Base-by-base conservation (phyloP, 139 green algal genomes). In the Limnomonas spitsbergensis region DNA sequence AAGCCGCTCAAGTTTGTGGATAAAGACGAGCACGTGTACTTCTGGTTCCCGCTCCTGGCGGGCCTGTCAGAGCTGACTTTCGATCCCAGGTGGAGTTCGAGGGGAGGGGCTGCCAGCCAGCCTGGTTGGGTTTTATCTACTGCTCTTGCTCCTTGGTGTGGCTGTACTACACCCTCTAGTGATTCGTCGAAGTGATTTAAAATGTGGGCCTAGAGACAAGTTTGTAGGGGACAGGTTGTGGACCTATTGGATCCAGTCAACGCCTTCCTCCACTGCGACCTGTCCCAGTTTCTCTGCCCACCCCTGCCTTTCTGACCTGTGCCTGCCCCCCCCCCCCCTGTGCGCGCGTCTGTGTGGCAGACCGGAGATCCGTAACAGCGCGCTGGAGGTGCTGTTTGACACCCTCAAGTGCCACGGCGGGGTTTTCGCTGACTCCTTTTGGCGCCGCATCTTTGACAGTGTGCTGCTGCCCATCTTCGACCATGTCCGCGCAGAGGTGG, bases 391-490 rank as follows among this genome's bases (percentile, higher is more conserved):
- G 54, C 86, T 99, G 38, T 99, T 99, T 84, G 94, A 98, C 86
- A 97, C 92, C 29, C 90, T 99, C 9, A 90, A 91, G 72, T 94
- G 88, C 78, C 96, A 99, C 78, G 96, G 96, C n/a, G 85, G 85
- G 52, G 88, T 90, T 38, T 99, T 99, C 88, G 92, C 94, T 0
- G 76, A 88, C 40, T 84, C 87, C 14, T 97, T 99, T 80, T 99
- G 96, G 96, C 82, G 86, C 67, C 88, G 95, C 78, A 89, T 99
- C 38, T 98, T 97, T 83, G 93, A 97, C 70, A 91, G 82, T 32
- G 94, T 98, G 80, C 88, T 99, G 69, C 93, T 99, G 72, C 95
- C 96, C 54, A 97, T 99, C 77, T 99, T 99, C 77, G 96, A 99
- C 90, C 90, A 96, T 78, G 96, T 98, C 31, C 86, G 94, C 6